Evolutionary conservation across 768 basidiomycete species (phyloP).

Genomic region (Serendipita vermifera): DNA sequence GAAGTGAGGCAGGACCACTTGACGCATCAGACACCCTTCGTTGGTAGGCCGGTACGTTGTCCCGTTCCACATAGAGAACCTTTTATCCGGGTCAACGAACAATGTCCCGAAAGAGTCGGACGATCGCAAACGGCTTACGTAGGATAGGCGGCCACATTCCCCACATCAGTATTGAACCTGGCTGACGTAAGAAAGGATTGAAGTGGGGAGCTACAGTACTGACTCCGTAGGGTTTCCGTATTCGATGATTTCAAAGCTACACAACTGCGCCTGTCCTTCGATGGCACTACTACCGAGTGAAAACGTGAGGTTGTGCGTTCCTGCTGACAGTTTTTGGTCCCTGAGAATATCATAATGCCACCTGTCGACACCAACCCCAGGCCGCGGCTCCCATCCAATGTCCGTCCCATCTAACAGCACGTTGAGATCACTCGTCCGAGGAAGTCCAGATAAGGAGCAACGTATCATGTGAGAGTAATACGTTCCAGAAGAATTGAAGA

Average conservation of each 20-base stretch:
- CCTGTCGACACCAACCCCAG: conserved; percentile 49
- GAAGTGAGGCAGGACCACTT: conserved; percentile 53
- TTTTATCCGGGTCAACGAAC: conserved; percentile 18
- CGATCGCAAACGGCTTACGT: conserved; percentile 36
- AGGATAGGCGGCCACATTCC: conserved; percentile 55
- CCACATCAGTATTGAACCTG: conserved; percentile 48
- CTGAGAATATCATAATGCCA: conserved; percentile 60
- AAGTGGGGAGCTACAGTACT: conserved; percentile 17
- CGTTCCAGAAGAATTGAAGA: conserved; percentile 49
- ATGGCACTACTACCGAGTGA: conserved; percentile 34
- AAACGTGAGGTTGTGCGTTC: conserved; percentile 49
- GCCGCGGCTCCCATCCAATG: conserved; percentile 44
- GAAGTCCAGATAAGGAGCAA: conserved; percentile 64
- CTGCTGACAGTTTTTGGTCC: conserved; percentile 30
- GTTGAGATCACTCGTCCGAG: conserved; percentile 36
- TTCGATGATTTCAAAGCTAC: conserved; percentile 61
- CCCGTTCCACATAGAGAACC: conserved; percentile 48
- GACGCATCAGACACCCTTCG: conserved; percentile 72
- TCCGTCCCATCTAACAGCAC: conserved; percentile 49
- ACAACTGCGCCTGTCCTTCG: conserved; percentile 54
- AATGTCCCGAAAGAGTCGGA: not conserved
- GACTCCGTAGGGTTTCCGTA: conserved; percentile 53
- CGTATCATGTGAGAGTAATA: conserved; percentile 49
- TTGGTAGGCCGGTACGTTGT: conserved; percentile 74
- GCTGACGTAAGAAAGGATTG: not conserved